phyloP scores from a whole-genome alignment of 257 asterid genomes.

The Plantago major region DNA sequence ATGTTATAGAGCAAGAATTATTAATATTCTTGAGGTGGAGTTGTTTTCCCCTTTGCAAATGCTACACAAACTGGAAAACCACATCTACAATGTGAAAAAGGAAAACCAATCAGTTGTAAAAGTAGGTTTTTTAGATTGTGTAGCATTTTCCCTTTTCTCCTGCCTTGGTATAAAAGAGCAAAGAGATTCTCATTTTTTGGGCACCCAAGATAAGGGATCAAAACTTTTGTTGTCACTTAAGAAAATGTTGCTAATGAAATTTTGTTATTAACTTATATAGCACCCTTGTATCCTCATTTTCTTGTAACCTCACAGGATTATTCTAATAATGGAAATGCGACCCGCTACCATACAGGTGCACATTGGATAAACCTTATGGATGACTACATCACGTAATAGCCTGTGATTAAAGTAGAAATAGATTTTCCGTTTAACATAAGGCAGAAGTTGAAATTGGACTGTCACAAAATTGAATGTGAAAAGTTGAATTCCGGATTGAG shows the following conservation, averaged over 20 bases:
- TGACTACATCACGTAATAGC: no score
- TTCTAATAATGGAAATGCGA: no score
- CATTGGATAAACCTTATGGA: conserved; percentile 33
- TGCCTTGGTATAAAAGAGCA: conserved; percentile 5
- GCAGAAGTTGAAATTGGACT: no score
- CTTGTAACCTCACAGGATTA: conserved; percentile 21
- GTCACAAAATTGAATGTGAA: no score
- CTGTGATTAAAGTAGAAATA: no score
- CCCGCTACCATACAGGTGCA: no score
- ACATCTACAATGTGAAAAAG: conserved; percentile 8
- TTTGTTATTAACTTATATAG: conserved; percentile 24
- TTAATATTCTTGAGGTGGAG: conserved; percentile 18
- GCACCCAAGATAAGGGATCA: conserved; percentile 20
- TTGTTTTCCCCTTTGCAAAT: conserved; percentile 15
- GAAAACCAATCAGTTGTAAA: neutral
- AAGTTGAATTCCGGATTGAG: no score
- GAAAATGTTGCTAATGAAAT: conserved; percentile 27
- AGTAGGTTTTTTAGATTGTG: conserved; percentile 35
- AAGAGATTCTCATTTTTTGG: conserved; percentile 21
- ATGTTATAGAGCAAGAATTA: conserved; percentile 1
- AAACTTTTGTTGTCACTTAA: conserved; percentile 23
- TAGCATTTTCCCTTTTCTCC: conserved; percentile 22
- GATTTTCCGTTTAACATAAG: no score
- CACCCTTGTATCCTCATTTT: conserved; percentile 5
- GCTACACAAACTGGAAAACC: conserved; percentile 39